phyloP scores from a whole-genome alignment of 2,329 filamentous ascomycete genomes.

The Atkinsonella hypoxylon region DNA sequence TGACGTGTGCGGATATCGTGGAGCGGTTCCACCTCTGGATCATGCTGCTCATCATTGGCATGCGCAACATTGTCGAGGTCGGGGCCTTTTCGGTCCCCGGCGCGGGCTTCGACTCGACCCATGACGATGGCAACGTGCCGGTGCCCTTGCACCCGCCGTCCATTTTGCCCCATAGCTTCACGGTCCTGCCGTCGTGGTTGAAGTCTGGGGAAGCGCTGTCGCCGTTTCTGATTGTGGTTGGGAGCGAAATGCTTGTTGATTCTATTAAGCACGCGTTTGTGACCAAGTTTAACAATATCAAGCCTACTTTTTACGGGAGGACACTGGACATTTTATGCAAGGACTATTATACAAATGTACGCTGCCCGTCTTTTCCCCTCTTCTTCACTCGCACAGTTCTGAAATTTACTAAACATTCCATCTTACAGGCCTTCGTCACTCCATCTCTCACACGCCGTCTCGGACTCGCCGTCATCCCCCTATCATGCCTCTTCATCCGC shows the following conservation, averaged over 20 bases:
- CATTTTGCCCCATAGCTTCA: slow-evolving; percentile 84
- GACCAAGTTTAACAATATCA: slow-evolving; percentile 96
- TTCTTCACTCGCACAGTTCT: neutral
- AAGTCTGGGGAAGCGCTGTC: slow-evolving; percentile 75
- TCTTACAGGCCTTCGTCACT: slow-evolving; percentile 66
- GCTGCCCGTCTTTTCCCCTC: slow-evolving; percentile 17
- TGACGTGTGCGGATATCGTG: slow-evolving; percentile 92
- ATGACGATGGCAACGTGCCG: slow-evolving; percentile 36
- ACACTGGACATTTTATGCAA: slow-evolving; percentile 92
- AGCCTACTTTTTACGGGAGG: slow-evolving; percentile 76
- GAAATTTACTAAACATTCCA: neutral
- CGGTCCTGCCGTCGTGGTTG: slow-evolving; percentile 68
- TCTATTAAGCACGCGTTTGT: slow-evolving; percentile 97
- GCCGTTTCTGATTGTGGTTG: slow-evolving; percentile 86
- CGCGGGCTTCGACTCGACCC: slow-evolving; percentile 35
- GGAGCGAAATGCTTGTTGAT: slow-evolving; percentile 93
- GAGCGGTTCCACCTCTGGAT: slow-evolving; percentile 97
- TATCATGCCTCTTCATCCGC: slow-evolving; percentile 90
- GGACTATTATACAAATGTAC: slow-evolving; percentile 90
- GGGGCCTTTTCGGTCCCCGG: slow-evolving; percentile 63
- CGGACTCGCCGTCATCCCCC: slow-evolving; percentile 79
- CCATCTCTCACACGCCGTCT: slow-evolving; percentile 83
- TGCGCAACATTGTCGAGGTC: slow-evolving; percentile 92
- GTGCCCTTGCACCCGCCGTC: slow-evolving; percentile 55
- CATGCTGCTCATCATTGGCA: slow-evolving; percentile 91